Percentiles rank a stretch among this genome's conserved stretches.
Evolutionary conservation across 495 filamentous ascomycete genomes (phyloP).

Genomic region (Annulohypoxylon bovei): DNA sequence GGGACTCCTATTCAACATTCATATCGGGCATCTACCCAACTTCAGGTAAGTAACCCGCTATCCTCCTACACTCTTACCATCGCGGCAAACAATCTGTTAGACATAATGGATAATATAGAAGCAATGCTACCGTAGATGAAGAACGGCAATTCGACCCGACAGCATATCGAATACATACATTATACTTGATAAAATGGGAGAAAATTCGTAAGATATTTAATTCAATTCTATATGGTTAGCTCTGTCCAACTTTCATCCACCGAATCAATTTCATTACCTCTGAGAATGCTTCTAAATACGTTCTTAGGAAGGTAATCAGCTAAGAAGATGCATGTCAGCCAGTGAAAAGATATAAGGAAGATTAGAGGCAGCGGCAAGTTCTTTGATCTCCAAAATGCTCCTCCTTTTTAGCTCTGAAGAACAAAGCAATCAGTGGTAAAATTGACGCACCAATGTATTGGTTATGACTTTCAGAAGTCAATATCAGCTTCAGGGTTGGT

Average conservation of each 20-base stretch:
- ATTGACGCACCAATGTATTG: too few relatives aligned
- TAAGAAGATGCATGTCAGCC: not conserved
- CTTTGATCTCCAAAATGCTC: not conserved
- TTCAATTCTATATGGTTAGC: not conserved
- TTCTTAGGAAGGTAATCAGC: not conserved
- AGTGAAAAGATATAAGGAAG: not conserved
- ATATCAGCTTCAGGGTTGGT: too few relatives aligned
- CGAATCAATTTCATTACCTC: too few relatives aligned
- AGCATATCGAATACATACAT: not conserved
- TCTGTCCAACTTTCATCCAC: too few relatives aligned
- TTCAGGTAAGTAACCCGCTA: not conserved
- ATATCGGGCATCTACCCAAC: too few relatives aligned
- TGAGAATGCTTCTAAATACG: not conserved
- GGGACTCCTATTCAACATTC: not conserved
- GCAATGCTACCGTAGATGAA: too few relatives aligned
- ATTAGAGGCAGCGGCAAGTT: not conserved
- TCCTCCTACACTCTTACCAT: not conserved
- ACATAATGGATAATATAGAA: too few relatives aligned
- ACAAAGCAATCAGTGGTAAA: not conserved
- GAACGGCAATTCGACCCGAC: not conserved
- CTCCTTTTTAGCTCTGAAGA: not conserved
- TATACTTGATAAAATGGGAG: not conserved
- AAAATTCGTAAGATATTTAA: not conserved
- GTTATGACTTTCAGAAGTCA: too few relatives aligned
- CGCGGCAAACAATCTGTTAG: not conserved